Conservation (phyloP, 345 rosid species). For the Microthlaspi erraticum region DNA sequence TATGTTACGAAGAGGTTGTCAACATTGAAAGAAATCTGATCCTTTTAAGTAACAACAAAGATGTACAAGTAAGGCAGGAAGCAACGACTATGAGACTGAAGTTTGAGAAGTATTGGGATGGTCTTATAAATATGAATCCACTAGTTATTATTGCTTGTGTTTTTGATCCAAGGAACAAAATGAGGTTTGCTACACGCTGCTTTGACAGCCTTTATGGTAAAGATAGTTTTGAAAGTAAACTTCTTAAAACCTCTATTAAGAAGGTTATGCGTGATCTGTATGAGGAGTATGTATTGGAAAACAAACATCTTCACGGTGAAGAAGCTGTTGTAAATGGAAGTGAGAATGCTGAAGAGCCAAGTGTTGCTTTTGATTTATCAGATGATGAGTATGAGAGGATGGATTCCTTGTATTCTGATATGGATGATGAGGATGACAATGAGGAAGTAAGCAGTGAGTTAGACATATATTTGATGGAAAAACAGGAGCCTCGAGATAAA, state of each 20-base stretch:
- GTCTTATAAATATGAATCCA: background rate
- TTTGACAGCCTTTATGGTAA: too few species aligned
- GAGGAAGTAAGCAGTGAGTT: too few species aligned
- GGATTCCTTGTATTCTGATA: too few species aligned
- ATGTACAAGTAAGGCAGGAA: background rate
- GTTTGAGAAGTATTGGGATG: background rate
- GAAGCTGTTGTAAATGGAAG: background rate
- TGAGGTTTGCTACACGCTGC: too few species aligned
- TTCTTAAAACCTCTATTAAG: background rate
- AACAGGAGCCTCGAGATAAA: too few species aligned
- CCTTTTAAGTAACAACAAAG: background rate
- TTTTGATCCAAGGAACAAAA: too few species aligned
- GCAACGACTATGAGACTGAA: background rate
- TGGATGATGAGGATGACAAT: too few species aligned
- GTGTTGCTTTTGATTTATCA: too few species aligned
- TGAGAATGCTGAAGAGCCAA: background rate
- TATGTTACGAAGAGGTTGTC: background rate
- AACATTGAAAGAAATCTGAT: background rate
- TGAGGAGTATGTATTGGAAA: background rate
- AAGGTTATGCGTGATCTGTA: background rate
- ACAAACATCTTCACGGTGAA: background rate
- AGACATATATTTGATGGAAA: too few species aligned
- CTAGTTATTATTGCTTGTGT: too few species aligned
- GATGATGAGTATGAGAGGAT: too few species aligned
- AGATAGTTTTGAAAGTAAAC: too few species aligned